Evolutionary conservation across 2,329 filamentous ascomycete species (phyloP), one percentile per base, ranked within the genome.

Genomic region (Ambrosiella xylebori): DNA sequence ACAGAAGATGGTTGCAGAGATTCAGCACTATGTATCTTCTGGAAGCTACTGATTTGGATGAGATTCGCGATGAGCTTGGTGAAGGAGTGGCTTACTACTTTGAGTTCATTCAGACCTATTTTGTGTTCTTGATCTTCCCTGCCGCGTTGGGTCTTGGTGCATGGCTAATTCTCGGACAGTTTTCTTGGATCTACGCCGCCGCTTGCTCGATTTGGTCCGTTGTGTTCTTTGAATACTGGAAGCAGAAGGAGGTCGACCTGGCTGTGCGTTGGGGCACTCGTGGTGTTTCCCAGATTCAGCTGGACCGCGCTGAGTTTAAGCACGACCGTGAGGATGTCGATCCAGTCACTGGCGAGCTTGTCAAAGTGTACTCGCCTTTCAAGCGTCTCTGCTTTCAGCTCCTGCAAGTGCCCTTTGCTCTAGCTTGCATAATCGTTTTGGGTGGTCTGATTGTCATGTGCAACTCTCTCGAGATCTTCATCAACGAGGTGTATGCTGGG

Each of bases 211-310:
- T 95, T n/a, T 95, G 90, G 88, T 85, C 85, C 59, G 82, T 93
- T 2, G 73, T 91, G 53, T 96, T 96, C 66, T 85, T 95, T 59
- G 91, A 97, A 68, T 95, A 86, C 70, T 97, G 91, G 91, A 95
- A 94, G 72, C 85, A 91, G 65, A 88, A 94, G 68, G 88, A 97
- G 69, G 75, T 83, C 1, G 90, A 97, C 66, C 75, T 97, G 7
- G 84, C 85, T 7, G 81, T 95, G 13, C 81, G 88, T 64, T 97
- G 91, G 91, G 86, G 86, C 12, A 89, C 95, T 2, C 82, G 86
- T 55, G 86, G 86, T 6, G 89, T 95, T 1, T 90, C 86, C 3
- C 78, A 75, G 54, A 88, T 96, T 57, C 87, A 95, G 65, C 80
- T 80, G 49, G 85, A 84, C 63, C 79, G 89, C 52, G 78, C 80